A percentile compares a stretch with the other conserved stretches of the same genome.
Evolutionary conservation across 345 rosid genomes (phyloP).

Genomic region (Gossypium australe): DNA sequence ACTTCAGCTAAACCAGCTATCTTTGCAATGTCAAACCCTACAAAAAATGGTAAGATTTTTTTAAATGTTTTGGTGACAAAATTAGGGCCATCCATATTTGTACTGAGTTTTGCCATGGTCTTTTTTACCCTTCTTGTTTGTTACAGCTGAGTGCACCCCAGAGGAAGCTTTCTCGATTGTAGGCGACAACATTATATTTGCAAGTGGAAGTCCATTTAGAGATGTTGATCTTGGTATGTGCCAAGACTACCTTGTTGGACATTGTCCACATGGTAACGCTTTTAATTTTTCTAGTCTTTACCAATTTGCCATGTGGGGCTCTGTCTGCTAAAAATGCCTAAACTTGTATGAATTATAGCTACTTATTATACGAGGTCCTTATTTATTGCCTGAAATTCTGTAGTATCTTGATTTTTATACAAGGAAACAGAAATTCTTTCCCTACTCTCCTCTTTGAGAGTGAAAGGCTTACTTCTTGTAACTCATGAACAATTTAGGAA

Average conservation of each 20-base stretch:
- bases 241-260: constrained; percentile 10
- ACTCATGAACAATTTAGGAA: constrained; percentile 18
- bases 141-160: constrained; percentile 91
- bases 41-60: constrained; percentile 61
- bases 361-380: background rate
- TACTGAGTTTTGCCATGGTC: background rate
- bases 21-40: constrained; percentile 98
- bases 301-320: constrained; percentile 2
- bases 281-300: constrained; percentile 8
- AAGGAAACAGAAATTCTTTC: background rate
- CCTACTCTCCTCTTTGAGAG: background rate
- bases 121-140: background rate
- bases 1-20: constrained; percentile 96
- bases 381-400: background rate
- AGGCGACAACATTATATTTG: constrained; percentile 89
- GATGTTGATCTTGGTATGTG: constrained; percentile 81
- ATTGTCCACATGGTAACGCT: background rate
- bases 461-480: constrained; percentile 13
- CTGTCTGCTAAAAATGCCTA: background rate
- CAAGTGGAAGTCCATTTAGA: constrained; percentile 94
- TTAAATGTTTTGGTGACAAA: background rate
- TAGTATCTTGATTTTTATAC: constrained; percentile 5
- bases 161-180: constrained; percentile 87
- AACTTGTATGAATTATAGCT: background rate
- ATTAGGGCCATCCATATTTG: background rate